Evolutionary conservation across 106 monocot species (phyloP).

Genomic region (Platanthera guangdongensis): DNA sequence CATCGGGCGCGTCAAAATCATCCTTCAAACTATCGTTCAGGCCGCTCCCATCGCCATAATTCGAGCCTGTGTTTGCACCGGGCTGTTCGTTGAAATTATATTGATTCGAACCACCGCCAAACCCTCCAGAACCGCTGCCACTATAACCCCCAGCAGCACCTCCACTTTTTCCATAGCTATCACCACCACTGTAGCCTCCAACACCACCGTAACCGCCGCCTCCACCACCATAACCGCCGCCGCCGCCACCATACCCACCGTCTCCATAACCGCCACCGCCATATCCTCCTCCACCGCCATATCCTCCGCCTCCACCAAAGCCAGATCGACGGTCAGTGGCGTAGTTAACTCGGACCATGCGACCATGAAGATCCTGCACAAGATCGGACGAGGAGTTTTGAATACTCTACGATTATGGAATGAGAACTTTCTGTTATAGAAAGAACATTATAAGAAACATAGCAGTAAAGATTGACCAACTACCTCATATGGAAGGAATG

Average conservation of each 20-base stretch:
- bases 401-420: too few species aligned
- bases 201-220: not conserved
- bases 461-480: too few species aligned
- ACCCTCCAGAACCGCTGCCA: not conserved
- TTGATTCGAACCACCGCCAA: not conserved
- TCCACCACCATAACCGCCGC: constrained; percentile 14
- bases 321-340: constrained; percentile 4
- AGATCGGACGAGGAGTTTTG: not conserved
- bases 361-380: constrained; percentile 2
- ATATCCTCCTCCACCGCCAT: not conserved
- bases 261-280: not conserved
- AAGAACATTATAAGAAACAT: too few species aligned
- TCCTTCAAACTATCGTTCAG: constrained; percentile 25
- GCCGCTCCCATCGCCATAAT: constrained; percentile 8
- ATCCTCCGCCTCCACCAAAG: not conserved
- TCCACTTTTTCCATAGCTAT: not conserved
- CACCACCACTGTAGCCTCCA: constrained; percentile 5
- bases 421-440: too few species aligned
- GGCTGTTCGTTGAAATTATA: not conserved
- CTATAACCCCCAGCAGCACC: not conserved
- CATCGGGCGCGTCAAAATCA: constrained; percentile 24
- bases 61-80: not conserved
- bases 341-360: constrained; percentile 4
- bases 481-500: too few species aligned
- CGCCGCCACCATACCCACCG: not conserved